phyloP scores from a whole-genome alignment of 345 rosid genomes.

The Aurinia saxatilis region DNA sequence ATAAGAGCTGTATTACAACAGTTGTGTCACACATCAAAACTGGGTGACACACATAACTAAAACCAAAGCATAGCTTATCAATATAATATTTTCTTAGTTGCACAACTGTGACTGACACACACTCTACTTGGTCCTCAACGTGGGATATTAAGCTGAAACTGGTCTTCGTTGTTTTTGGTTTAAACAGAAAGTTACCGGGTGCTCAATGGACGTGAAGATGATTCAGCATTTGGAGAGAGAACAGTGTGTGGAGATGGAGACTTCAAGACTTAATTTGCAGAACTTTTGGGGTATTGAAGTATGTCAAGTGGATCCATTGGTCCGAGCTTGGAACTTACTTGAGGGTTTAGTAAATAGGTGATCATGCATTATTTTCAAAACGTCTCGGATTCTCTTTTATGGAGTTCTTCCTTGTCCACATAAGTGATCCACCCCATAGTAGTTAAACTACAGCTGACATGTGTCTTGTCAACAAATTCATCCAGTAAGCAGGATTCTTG shows the following conservation, averaged over 20 bases:
- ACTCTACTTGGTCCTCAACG: background rate
- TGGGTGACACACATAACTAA: too few species aligned
- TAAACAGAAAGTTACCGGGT: constrained; percentile 49
- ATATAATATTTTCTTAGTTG: background rate
- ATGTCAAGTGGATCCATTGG: constrained; percentile 31
- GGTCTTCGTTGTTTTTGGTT: background rate
- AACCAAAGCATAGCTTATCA: background rate
- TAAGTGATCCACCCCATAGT: too few species aligned
- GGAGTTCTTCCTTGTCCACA: background rate
- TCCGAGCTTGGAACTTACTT: constrained; percentile 47
- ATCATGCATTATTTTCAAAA: background rate
- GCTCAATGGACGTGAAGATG: constrained; percentile 37
- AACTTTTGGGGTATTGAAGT: constrained; percentile 65
- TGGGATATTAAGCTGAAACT: background rate
- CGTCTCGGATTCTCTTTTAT: background rate
- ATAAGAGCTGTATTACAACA: background rate
- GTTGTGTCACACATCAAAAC: background rate
- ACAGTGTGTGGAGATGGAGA: constrained; percentile 35
- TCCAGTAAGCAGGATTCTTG: too few species aligned
- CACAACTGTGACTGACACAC: background rate
- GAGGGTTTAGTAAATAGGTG: constrained; percentile 35
- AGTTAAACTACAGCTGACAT: too few species aligned
- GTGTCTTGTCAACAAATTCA: too few species aligned
- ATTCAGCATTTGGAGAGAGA: constrained; percentile 40
- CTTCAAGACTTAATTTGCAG: constrained; percentile 31